A percentile compares a stretch with the other conserved stretches of the same genome.
phyloP scores from a whole-genome alignment of 805 yeast genomes.

The Candida sithepensis region DNA sequence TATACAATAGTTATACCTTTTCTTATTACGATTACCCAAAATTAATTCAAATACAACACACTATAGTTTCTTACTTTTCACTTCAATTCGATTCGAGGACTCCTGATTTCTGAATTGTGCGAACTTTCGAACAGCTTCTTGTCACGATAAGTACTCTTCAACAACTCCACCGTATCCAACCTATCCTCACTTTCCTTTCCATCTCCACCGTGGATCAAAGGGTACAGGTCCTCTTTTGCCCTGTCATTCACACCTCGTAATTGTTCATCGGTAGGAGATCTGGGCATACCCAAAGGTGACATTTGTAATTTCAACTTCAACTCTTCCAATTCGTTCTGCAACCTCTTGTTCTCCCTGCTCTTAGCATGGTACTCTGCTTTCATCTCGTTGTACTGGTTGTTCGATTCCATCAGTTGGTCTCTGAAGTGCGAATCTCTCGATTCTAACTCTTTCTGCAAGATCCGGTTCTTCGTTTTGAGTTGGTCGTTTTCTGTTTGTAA shows the following conservation, averaged over 20 bases:
- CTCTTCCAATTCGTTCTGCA: constrained; percentile 1
- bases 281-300: neutral
- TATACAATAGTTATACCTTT: neutral
- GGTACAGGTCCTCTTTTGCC: neutral
- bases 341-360: constrained; percentile 7
- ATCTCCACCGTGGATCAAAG: neutral
- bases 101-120: neutral
- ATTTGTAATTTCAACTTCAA: constrained; percentile 2
- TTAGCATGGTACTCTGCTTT: constrained; percentile 9
- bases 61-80: too few species aligned
- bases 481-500: constrained; percentile 6
- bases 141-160: constrained; percentile 13
- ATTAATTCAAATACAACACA: too few species aligned
- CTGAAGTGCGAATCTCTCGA: constrained; percentile 3
- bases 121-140: constrained; percentile 10
- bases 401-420: constrained; percentile 11
- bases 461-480: constrained; percentile 8
- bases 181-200: neutral
- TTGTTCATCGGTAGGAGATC: too few species aligned
- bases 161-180: constrained; percentile 14
- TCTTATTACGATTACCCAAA: too few species aligned
- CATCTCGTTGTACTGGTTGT: constrained; percentile 18
- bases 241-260: neutral
- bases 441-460: constrained; percentile 3
- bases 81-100: neutral